Base-by-base conservation (phyloP, 495 filamentous ascomycete species). In the Podospora tetraspora region DNA sequence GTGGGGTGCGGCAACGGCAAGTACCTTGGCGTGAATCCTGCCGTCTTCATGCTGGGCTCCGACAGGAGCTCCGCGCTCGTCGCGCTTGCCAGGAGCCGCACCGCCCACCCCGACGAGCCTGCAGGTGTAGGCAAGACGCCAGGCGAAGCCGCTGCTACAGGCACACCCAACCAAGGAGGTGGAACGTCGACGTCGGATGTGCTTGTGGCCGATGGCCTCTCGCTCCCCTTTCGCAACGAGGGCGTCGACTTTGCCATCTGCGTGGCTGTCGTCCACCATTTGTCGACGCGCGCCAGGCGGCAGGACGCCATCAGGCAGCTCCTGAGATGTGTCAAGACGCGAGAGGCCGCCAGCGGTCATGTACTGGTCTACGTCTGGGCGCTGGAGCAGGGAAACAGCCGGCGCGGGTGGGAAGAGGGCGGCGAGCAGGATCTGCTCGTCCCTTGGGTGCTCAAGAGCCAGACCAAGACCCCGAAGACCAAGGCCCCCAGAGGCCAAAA, bases 1-100 rank as follows among this genome's bases (percentile, higher is more conserved):
- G 85, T 97, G 64, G 92, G 92, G 60, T 98, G 95, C 79, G 95
- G 95, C 63, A 99, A 99, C 81, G 95, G 95, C 70, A 99, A 99
- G 82, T 96, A 98, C 75, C 80, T 98, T 60, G 79, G 84, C 57
- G 91, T 96, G 52, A 96, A 95, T 77, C 84, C 79, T 22, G 82
- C 88, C 71, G 79, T 97, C 29, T 93, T 90, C 78, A 93, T 97
- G 69, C 73, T 99, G 63, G 95, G 88, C 43, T 94, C 90, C 63
- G 95, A 99, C 84, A 85, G 94, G 83, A 96, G 93, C 65, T 79
- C 84, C 58, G 90, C 91, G 68, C 86, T 98, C 37, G 86, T 88
- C 57, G 82, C 81, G 59, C 93, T 97, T 75, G 95, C 94, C 27
- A 75, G 81, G 16, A 72, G 83, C 56, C 88, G 91, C 71, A 69